These are phyloP conservation scores for Boletus barrowsii DNA, from an alignment of 768 basidiomycete species.

Conservation along the genomic window DNA sequence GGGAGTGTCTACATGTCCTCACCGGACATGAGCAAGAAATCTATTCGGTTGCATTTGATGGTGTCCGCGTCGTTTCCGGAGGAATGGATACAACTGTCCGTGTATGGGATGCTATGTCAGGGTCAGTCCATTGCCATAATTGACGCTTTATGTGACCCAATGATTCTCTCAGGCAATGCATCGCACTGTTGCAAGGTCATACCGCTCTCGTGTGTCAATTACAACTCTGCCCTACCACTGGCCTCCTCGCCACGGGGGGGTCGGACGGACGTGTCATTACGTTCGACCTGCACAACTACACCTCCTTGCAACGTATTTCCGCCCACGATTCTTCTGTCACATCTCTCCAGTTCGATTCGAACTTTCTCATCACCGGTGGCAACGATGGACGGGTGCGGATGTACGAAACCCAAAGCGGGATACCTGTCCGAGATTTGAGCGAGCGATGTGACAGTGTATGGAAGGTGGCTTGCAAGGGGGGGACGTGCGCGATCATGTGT, in stretches of 20 bases:
- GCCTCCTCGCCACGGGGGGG: constrained; percentile 73
- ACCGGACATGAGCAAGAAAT: constrained; percentile 85
- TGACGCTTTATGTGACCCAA: not conserved
- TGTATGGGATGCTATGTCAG: constrained; percentile 84
- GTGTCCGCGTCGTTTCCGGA: constrained; percentile 75
- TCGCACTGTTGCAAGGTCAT: constrained; percentile 86
- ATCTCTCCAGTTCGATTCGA: constrained; percentile 79
- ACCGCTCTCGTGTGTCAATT: constrained; percentile 91
- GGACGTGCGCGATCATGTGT: constrained; percentile 78
- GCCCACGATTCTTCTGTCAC: constrained; percentile 91
- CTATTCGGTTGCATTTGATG: constrained; percentile 90
- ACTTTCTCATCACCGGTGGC: constrained; percentile 80
- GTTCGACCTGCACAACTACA: constrained; percentile 50
- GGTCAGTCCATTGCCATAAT: constrained; percentile 49
- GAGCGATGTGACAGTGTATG: constrained; percentile 81
- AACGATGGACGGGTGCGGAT: constrained; percentile 82
- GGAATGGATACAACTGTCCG: constrained; percentile 92
- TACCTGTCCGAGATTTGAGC: constrained; percentile 70
- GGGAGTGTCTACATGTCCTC: constrained; percentile 80
- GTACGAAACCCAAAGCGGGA: constrained; percentile 64
- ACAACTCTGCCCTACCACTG: constrained; percentile 59
- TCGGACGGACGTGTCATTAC: constrained; percentile 86
- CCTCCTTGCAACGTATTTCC: constrained; percentile 61
- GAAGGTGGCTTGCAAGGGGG: constrained; percentile 75
- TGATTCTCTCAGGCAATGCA: constrained; percentile 55